Percentiles rank a stretch among this genome's conserved stretches.
Evolutionary conservation across 208 protist species (phyloP).

Genomic region (Balamuthia mandrillaris): DNA sequence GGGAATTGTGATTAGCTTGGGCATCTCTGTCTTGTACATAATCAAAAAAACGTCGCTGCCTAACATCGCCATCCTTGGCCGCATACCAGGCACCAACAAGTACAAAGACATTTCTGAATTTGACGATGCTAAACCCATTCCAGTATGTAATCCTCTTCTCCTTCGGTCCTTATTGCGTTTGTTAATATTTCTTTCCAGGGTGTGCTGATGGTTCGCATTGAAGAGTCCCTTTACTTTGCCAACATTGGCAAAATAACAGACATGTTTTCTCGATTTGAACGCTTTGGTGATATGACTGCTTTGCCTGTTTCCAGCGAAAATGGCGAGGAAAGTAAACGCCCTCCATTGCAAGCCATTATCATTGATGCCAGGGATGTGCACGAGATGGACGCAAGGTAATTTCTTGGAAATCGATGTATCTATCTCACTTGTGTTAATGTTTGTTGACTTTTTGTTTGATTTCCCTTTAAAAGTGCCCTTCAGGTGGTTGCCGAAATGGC

Average conservation of each 20-base stretch:
- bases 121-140: background rate
- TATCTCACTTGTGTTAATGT: background rate
- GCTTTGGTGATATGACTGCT: background rate
- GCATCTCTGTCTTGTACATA: conserved; percentile 9
- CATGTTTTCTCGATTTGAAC: conserved; percentile 20
- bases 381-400: conserved; percentile 25
- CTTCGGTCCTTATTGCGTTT: background rate
- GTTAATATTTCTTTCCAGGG: conserved; percentile 7
- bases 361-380: conserved; percentile 13
- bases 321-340: background rate
- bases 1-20: conserved; percentile 3
- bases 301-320: background rate
- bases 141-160: background rate
- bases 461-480: background rate
- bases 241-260: conserved; percentile 29
- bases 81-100: conserved; percentile 8
- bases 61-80: conserved; percentile 2
- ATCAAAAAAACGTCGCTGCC: conserved; percentile 27
- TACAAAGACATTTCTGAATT: conserved; percentile 26
- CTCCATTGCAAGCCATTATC: background rate
- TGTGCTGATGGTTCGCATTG: conserved; percentile 5
- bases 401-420: background rate
- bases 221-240: conserved; percentile 26
- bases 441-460: background rate
- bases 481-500: background rate